phyloP scores from a whole-genome alignment of 2,329 filamentous ascomycete genomes.

The Exophiala xenobiotica region DNA sequence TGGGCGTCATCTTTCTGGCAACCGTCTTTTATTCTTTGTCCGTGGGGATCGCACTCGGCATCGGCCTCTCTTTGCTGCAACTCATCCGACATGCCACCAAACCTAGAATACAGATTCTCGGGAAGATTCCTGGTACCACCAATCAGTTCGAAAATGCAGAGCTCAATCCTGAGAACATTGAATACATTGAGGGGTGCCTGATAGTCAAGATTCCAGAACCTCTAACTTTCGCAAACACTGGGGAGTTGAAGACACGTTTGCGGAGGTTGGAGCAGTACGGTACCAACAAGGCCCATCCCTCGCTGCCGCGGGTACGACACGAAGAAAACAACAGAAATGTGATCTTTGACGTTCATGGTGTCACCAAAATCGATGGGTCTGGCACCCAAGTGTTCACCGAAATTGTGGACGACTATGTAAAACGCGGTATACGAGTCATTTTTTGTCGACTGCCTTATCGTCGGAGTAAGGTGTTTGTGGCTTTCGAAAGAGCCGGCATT shows the following conservation, averaged over 20 bases:
- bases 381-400: conserved; percentile 88
- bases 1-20: conserved; percentile 84
- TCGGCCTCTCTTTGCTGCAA: conserved; percentile 83
- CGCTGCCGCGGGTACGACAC: conserved; percentile 73
- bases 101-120: conserved; percentile 92
- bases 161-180: conserved; percentile 67
- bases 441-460: conserved; percentile 55
- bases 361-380: conserved; percentile 89
- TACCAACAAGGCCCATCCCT: conserved; percentile 80
- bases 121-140: conserved; percentile 75
- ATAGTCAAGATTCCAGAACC: conserved; percentile 98
- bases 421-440: conserved; percentile 63
- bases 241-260: conserved; percentile 80
- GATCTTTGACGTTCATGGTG: conserved; percentile 97
- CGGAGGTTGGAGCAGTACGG: conserved; percentile 85
- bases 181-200: conserved; percentile 86
- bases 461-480: conserved; percentile 61
- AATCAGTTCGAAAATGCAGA: conserved; percentile 84
- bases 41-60: conserved; percentile 88
- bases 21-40: conserved; percentile 96
- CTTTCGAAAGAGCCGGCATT: conserved; percentile 79
- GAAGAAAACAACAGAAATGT: conserved; percentile 86
- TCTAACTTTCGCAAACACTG: conserved; percentile 94
- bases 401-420: conserved; percentile 79
- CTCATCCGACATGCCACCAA: conserved; percentile 89